These are phyloP conservation scores for Ogataea kodamae DNA, from an alignment of 805 yeast species.

Conservation along the genomic window DNA sequence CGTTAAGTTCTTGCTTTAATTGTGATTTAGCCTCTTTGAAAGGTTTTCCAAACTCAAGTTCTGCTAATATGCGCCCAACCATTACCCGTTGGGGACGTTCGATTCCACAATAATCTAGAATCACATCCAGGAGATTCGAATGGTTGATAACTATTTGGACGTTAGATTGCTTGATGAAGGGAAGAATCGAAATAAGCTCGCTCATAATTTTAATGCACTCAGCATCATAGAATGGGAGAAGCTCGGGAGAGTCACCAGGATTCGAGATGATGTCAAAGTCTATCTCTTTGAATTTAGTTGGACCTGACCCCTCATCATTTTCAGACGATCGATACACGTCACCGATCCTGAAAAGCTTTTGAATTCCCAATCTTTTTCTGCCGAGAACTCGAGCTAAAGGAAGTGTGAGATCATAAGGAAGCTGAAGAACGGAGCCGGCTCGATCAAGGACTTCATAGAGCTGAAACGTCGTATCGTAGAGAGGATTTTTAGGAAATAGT, in stretches of 20 bases:
- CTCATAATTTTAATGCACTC: constrained; percentile 82
- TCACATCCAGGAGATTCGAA: constrained; percentile 68
- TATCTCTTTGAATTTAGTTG: constrained; percentile 73
- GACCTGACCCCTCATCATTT: constrained; percentile 61
- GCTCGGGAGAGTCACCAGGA: constrained; percentile 27
- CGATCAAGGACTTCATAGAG: constrained; percentile 80
- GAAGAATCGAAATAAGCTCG: constrained; percentile 63
- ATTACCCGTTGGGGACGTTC: constrained; percentile 68
- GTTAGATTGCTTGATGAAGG: constrained; percentile 58
- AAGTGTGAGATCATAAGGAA: constrained; percentile 84
- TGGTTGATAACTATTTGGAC: constrained; percentile 72
- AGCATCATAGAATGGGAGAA: constrained; percentile 66
- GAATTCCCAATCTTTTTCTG: constrained; percentile 47
- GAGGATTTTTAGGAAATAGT: constrained; percentile 79
- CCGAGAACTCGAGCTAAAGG: constrained; percentile 88
- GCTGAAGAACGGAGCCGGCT: constrained; percentile 82
- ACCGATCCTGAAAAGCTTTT: constrained; percentile 71
- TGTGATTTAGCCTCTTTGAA: constrained; percentile 50
- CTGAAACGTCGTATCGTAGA: constrained; percentile 57
- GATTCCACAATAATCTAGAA: constrained; percentile 78
- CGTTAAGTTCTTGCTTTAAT: constrained; percentile 61
- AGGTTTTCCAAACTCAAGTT: constrained; percentile 65
- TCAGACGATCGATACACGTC: constrained; percentile 74
- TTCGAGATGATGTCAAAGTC: constrained; percentile 76
- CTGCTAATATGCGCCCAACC: constrained; percentile 71